A percentile compares a stretch with the other conserved stretches of the same genome.
Evolutionary conservation across 495 filamentous ascomycete species (phyloP).

Genomic region (Xanthoparmelia taractica): DNA sequence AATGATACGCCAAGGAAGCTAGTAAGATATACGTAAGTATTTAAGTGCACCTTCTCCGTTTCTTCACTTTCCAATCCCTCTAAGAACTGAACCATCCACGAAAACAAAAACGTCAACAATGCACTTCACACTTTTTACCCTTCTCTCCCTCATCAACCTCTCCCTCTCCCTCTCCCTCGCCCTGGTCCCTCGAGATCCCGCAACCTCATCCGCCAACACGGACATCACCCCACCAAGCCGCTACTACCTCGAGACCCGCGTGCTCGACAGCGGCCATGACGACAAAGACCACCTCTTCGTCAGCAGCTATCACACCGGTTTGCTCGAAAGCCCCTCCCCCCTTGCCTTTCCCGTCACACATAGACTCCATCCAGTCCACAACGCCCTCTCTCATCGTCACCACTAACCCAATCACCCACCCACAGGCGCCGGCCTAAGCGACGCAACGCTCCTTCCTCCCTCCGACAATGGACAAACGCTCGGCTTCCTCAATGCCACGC

Average conservation of each 20-base stretch:
- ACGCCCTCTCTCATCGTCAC: background rate
- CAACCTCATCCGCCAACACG: constrained; percentile 11
- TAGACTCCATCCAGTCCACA: background rate
- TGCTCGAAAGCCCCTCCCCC: background rate
- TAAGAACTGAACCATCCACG: no score
- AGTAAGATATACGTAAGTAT: no score
- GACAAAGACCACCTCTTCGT: constrained; percentile 37
- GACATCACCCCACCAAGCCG: constrained; percentile 24
- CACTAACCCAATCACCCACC: background rate
- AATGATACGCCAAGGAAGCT: no score
- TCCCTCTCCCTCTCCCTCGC: background rate
- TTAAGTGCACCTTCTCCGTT: no score
- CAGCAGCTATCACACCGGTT: constrained; percentile 40
- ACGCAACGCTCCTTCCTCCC: constrained; percentile 35
- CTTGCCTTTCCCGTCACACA: background rate
- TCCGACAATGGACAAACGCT: constrained; percentile 26
- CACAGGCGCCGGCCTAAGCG: constrained; percentile 36
- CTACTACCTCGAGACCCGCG: constrained; percentile 41
- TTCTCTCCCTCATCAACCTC: background rate
- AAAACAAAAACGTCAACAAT: background rate
- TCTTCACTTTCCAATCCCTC: no score
- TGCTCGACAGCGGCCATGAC: constrained; percentile 24
- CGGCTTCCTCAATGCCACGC: constrained; percentile 40
- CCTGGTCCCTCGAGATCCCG: background rate
- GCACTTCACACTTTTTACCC: background rate